phyloP scores from a whole-genome alignment of 1,284 basidiomycete species.

The Cryptococcus neoformans region DNA sequence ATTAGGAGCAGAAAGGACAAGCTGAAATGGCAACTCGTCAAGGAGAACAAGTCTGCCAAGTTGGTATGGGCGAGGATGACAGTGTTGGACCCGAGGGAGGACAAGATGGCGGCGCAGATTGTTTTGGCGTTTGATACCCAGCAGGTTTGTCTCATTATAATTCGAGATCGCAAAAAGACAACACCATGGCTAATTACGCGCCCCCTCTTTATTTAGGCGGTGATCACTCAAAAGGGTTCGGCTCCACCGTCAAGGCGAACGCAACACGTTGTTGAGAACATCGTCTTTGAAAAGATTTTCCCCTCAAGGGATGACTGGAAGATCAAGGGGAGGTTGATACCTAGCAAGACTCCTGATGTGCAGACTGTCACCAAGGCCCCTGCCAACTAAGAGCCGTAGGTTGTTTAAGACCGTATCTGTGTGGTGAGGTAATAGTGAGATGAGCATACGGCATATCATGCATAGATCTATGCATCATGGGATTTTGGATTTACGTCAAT shows the following conservation, averaged over 20 bases:
- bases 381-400: no score
- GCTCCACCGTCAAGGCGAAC: slow-evolving; percentile 7
- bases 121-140: slow-evolving; percentile 22
- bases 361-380: no score
- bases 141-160: slow-evolving; percentile 15
- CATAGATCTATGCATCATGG: no score
- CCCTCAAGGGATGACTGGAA: slow-evolving; percentile 17
- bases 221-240: slow-evolving; percentile 11
- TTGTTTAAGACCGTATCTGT: no score
- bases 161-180: not conserved
- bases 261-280: slow-evolving; percentile 21
- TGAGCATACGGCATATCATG: no score
- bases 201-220: slow-evolving; percentile 4
- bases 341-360: not conserved
- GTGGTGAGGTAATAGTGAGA: no score
- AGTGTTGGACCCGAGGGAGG: slow-evolving; percentile 15
- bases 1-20: slow-evolving; percentile 12
- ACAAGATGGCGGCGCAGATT: slow-evolving; percentile 20
- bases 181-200: not conserved
- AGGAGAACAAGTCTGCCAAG: slow-evolving; percentile 12
- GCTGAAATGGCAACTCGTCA: slow-evolving; percentile 19
- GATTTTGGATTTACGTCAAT: no score
- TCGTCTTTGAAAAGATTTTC: slow-evolving; percentile 20
- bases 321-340: slow-evolving; percentile 19
- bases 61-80: slow-evolving; percentile 18